Base-by-base conservation (phyloP, 2,329 filamentous ascomycete genomes). In the Lasiodiplodia gonubiensis region DNA sequence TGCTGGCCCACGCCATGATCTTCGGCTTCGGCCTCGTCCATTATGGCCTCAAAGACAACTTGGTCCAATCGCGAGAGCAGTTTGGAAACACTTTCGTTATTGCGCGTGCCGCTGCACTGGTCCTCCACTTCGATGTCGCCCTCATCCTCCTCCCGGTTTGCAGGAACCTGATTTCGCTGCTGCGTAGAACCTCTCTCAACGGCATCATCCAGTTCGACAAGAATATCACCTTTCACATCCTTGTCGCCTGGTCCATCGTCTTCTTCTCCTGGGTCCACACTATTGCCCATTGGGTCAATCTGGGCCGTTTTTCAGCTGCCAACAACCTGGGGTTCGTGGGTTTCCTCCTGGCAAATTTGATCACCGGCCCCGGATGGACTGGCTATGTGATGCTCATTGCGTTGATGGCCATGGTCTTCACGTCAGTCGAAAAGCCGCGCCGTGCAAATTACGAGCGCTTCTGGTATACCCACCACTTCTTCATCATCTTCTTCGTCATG, bases 401-500 rank as follows among this genome's bases (percentile, higher is more conserved):
- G 10, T 81, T 96, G 60, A 93, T 91, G 84, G 88, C 88, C 63
- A 95, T 96, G 86, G 90, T 91, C 3, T 74, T 89, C 30, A 95
- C 92, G 0, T 92, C 91, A 10, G 83, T 91, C 16, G 92, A 94
- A 80, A 92, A 92, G 82, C 88, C 89, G 11, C 86, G 92, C 61
- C 88, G 92, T 65, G 90, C 90, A 69, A 94, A 95, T 81, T 94
- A 92, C 77, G 92, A 94, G 79, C 90, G 92, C 30, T 96, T 95
- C 84, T 96, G 92, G 92, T 94, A 93, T 79, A 92, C 90, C 1
- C 92, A 96, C 80, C 92, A 95, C 81, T 86, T 95, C 77, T 95
- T 95, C 78, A 88, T 94, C 79, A 75, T 94, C 70, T 95, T 95
- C 85, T 95, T 95, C 83, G 84, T 94, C 72, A 94, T 95, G 84